Conservation (phyloP, 2,329 filamentous ascomycete species). For the Calonectria crousiana region DNA sequence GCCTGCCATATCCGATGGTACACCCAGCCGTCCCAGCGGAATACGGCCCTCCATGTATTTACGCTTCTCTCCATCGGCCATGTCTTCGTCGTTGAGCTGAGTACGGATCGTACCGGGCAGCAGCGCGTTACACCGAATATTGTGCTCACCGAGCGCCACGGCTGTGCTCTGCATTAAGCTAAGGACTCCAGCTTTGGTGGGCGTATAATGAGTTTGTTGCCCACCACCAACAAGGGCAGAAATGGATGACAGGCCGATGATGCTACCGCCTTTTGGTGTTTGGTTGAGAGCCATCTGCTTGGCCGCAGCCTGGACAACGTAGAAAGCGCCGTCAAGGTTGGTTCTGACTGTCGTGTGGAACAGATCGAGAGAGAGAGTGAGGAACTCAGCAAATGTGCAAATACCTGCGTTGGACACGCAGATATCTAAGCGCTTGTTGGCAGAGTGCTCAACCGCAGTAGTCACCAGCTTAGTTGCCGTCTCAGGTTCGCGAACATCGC, state of each 20-base stretch:
- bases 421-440: constrained; percentile 73
- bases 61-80: constrained; percentile 79
- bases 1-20: constrained; percentile 80
- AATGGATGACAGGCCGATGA: constrained; percentile 82
- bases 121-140: constrained; percentile 85
- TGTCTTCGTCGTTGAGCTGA: constrained; percentile 85
- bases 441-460: constrained; percentile 70
- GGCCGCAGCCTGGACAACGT: constrained; percentile 86
- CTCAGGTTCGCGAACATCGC: constrained; percentile 81
- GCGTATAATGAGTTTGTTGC: constrained; percentile 86
- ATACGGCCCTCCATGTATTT: constrained; percentile 85
- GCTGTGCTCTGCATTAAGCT: constrained; percentile 88
- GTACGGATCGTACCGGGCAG: constrained; percentile 87
- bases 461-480: constrained; percentile 78
- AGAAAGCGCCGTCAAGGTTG: constrained; percentile 91
- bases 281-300: constrained; percentile 79
- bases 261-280: constrained; percentile 77
- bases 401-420: constrained; percentile 92
- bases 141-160: constrained; percentile 80
- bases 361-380: constrained; percentile 78
- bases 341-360: constrained; percentile 79
- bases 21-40: constrained; percentile 80
- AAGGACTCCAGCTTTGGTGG: constrained; percentile 86
- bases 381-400: constrained; percentile 88
- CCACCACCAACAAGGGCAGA: constrained; percentile 83